Conservation (phyloP, 1,139 yeast genomes). For the Yamadazyma atlantica region DNA sequence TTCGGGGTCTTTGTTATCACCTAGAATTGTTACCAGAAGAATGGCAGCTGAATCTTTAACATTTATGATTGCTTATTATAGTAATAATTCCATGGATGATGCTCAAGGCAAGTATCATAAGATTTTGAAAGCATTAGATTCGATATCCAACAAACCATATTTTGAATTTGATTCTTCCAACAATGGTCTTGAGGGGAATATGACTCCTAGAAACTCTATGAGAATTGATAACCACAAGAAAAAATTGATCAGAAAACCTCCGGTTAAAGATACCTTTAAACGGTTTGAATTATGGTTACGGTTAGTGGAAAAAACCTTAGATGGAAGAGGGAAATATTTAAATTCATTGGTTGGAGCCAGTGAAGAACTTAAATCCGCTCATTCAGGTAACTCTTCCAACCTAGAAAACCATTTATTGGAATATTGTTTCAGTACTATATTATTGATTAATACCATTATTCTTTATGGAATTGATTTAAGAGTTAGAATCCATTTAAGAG, state of each 20-base stretch:
- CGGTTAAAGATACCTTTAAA: conserved; percentile 42
- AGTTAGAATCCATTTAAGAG: conserved; percentile 71
- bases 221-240: conserved; percentile 13
- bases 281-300: conserved; percentile 86
- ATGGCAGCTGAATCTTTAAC: conserved; percentile 76
- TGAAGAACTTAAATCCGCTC: conserved; percentile 68
- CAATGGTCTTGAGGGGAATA: conserved; percentile 9
- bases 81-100: conserved; percentile 27
- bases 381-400: conserved; percentile 42
- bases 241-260: conserved; percentile 40
- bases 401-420: conserved; percentile 71
- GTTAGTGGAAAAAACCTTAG: conserved; percentile 69
- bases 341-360: conserved; percentile 93
- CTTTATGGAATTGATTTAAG: conserved; percentile 63
- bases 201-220: conserved; percentile 7
- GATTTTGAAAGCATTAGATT: conserved; percentile 63
- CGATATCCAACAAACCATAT: conserved; percentile 58
- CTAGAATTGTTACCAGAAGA: conserved; percentile 71
- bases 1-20: conserved; percentile 49
- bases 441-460: conserved; percentile 72
- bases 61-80: conserved; percentile 45
- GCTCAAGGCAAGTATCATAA: conserved; percentile 55
- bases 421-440: conserved; percentile 75
- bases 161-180: conserved; percentile 41
- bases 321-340: conserved; percentile 80